Base-by-base conservation (phyloP, 23 red algal genomes). In the Gracilaria gracilis region DNA sequence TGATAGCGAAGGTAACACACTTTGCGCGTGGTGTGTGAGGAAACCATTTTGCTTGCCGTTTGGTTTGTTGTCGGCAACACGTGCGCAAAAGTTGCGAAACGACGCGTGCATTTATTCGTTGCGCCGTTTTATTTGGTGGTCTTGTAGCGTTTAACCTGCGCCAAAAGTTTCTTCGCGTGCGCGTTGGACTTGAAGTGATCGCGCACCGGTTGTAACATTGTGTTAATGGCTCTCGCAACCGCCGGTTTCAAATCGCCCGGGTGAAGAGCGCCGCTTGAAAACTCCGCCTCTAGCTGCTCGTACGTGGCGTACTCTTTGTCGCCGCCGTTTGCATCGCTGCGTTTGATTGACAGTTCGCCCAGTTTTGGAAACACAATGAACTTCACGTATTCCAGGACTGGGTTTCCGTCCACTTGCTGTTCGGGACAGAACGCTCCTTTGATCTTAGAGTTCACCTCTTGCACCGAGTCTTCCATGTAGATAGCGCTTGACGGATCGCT, bases 391-490 rank as follows among this genome's bases (percentile, higher is more conserved):
- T 96, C 97, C 47, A 99, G 39, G 28, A 95, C 93, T 8, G 97
- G 97, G 85, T 99, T 99, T 23, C 88, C 94, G 28, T 94, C 64
- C 32, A 99, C 77, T 46, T 84, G 40, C 72, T 64, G 38, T 42
- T 92, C 88, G 12, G 97, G 94, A 62, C 97, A 99, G 81, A 91
- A 99, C 14, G 97, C 93, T 40, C 90, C 93, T 44, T 99, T 99
- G 75, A 99, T 99, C 73, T 99, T 99, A 51, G 64, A 61, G 61
- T 95, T 96, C 15, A 99, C 97, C 54, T 99, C 97, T 42, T 58
- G 49, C n/a, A 88, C 91, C n/a, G 93, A 88, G 55, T 99, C 97
- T 35, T 99, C 93, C 97, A 99, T 99, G 80, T 86, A 99, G 28
- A 99, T 95, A 8, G 97, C 97, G 84, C 93, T 96, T 21, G 93